Base-by-base conservation (phyloP, 345 rosid species). In the Nasturtium officinale region DNA sequence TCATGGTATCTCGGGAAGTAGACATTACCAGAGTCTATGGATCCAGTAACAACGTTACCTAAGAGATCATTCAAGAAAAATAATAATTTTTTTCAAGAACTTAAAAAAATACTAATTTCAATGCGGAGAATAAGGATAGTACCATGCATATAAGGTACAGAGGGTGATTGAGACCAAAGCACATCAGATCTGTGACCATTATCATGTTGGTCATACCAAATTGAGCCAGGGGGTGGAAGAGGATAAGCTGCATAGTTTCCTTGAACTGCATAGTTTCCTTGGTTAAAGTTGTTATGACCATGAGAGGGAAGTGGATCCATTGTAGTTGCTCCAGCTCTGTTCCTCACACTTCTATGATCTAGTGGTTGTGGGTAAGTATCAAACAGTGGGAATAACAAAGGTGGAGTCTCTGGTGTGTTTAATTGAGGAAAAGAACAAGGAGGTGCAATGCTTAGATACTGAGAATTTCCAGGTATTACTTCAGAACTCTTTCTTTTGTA, bases 401-500 rank as follows among this genome's bases (percentile, higher is more conserved):
- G 74, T 81, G 75, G 63, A 78, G 83, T 67, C 90, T 85, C 78
- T 1, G 28, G 69, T 26, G 83, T 71, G 78, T 80, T 81, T 29
- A 79, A 55, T 1, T 60, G 75, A 50, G 86, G 84, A 32, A 75
- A 66, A 54, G 72, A 53, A 29, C 73, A 76, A 46, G 83, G 82
- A 21, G 87, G 65, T 75, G 85, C 48, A 43, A 20, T 43, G 48
- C 50, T 16, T 16, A 7, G 75, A 72, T 78, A 78, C 64, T 82
- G 91, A 69, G 79, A 77, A 83, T 73, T 65, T 69, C 81, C 90
- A 0, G 81, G 83, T 43, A 79, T 18, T 28, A 77, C 85, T 75
- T 87, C 91, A 20, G 84, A 70, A 46, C 77, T 88, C 79, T 92
- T 92, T 81, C 87, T 86, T 82, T 90, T 90, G 80, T 74, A 90